phyloP scores from a whole-genome alignment of 2,329 filamentous ascomycete species.

The Nakataea oryzae region DNA sequence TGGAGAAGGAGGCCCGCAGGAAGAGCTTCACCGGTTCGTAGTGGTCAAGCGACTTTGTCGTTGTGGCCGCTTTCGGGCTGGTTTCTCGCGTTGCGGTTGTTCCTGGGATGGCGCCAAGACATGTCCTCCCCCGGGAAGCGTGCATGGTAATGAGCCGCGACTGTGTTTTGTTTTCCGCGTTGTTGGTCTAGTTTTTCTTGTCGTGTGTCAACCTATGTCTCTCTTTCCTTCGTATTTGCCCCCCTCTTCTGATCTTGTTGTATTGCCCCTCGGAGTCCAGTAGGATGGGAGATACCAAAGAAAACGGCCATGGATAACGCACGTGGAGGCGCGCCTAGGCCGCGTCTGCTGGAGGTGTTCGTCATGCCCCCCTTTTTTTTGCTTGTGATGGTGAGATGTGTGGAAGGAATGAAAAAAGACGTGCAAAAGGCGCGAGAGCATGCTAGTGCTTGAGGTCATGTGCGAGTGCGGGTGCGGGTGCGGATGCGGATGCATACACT shows the following conservation, averaged over 20 bases:
- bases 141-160: background rate
- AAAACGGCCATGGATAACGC: background rate
- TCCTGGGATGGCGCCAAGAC: background rate
- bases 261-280: background rate
- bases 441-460: background rate
- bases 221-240: background rate
- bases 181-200: background rate
- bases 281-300: background rate
- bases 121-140: background rate
- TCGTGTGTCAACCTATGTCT: background rate
- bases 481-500: background rate
- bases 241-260: background rate
- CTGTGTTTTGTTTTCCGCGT: background rate
- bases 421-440: background rate
- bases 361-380: background rate
- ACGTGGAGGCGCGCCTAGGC: no score
- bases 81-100: background rate
- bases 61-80: no score
- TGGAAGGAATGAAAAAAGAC: no score
- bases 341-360: background rate
- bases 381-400: background rate
- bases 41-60: background rate
- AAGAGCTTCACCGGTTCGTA: constrained; percentile 2
- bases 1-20: constrained; percentile 32
- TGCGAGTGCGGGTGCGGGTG: background rate